Evolutionary conservation across 1,284 basidiomycete genomes (phyloP), one percentile per base, ranked within the genome.

Genomic region (Naganishia sp.): DNA sequence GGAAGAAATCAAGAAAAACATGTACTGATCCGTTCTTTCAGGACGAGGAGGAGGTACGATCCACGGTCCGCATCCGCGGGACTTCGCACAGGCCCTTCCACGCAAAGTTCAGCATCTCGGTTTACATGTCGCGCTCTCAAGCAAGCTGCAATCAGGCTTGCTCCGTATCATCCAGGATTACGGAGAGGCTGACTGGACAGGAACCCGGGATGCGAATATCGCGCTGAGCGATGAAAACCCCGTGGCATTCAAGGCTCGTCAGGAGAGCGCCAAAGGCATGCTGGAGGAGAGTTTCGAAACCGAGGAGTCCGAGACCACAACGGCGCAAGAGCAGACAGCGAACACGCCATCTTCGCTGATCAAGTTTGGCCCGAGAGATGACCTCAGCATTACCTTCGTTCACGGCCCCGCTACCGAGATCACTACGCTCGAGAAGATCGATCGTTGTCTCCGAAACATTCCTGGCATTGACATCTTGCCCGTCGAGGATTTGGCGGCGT

Each of bases 21-120:
- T 55, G 16, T 39, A 15, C 9, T 49, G 18, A 45, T 39, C 4
- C 6, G 33, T 36, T 4, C 44, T 43, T 18, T 28, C 68, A 78
- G 76, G 73, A 21, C 85, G 89, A 43, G 94, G 94, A 61, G 95
- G 95, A 81, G 95, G 94, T 72, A 86, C 90, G 36, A 91, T 91
- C 2, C 92, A 92, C 72, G 92, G 92, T 45, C 92, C 93, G 0
- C 88, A 90, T 75, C 91, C 92, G 0, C 86, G 94, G 64, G 90
- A 96, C 79, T 94, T 94, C 78, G 87, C 90, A 71, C 94, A 92
- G 53, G 88, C 90, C 69, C 84, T 98, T 16, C 90, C 91, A 10
- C 86, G 92, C 68, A 94, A 95, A 79, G 90, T 96, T 65, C 86
- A 93, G 46, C 84, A 92, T 74, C 89, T 97, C 84, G 94, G 94